Percentiles rank a stretch among this genome's conserved stretches.
Conservation (phyloP, 1,284 basidiomycete species). For the Apiotrichum gamsii region DNA sequence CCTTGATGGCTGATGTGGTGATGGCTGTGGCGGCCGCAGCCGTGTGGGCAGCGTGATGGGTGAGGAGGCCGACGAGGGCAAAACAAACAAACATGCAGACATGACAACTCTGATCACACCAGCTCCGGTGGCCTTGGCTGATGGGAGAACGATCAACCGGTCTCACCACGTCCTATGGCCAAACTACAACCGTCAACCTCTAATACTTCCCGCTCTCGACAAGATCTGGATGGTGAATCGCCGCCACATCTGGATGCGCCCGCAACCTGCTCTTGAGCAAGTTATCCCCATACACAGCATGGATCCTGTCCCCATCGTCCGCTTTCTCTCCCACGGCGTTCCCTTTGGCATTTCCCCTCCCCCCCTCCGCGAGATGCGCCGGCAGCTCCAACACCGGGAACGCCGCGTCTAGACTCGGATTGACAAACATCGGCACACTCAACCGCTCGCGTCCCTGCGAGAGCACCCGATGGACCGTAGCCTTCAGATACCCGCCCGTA, state of each 20-base stretch:
- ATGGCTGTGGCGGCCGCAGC: too few species aligned
- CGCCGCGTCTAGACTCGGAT: conserved; percentile 12
- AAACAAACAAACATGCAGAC: too few species aligned
- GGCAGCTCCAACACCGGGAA: conserved; percentile 10
- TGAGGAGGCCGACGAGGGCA: too few species aligned
- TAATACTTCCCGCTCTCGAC: conserved; percentile 3
- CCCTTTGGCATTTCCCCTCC: too few species aligned
- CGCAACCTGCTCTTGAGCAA: conserved; percentile 13
- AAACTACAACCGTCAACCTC: too few species aligned
- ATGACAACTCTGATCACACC: too few species aligned
- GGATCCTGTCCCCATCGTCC: conserved; percentile 7
- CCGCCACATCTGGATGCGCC: conserved; percentile 15
- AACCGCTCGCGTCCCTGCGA: conserved; percentile 9
- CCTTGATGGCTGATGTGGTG: too few species aligned
- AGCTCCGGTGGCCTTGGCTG: too few species aligned
- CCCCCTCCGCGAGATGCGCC: neutral
- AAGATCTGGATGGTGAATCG: conserved; percentile 7
- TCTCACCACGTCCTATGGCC: too few species aligned
- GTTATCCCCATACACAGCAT: conserved; percentile 14
- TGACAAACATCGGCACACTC: conserved; percentile 15
- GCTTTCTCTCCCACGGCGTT: neutral
- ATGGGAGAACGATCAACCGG: too few species aligned
- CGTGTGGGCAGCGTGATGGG: too few species aligned
- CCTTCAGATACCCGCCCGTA: conserved; percentile 15
- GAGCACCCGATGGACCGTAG: conserved; percentile 15